Base-by-base conservation (phyloP, 2,329 filamentous ascomycete species). In the Passalora sequoiae region DNA sequence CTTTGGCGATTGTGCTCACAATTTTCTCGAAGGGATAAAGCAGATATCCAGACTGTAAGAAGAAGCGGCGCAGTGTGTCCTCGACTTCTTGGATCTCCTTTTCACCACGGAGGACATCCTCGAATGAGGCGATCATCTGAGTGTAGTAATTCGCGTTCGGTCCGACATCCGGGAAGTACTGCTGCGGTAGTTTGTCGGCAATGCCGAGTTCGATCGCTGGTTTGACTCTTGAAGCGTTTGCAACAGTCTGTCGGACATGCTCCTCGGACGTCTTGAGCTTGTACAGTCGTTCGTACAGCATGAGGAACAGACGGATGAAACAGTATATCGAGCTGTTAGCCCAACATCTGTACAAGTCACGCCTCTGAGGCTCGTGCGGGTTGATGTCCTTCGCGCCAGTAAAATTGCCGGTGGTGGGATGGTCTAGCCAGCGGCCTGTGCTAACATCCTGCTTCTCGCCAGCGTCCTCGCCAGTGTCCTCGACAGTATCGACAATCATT, bases 11-110 rank as follows among this genome's bases (percentile, higher is more conserved):
- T 1, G 84, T 84, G 60, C 81, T 82, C 40, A 97, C 78, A 21
- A 96, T 80, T 62, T 94, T 89, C 60, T 94, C 87, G 52, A 97
- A 82, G 4, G 87, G 89, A 70, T 97, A 98, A 28, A 97, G 70
- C 59, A 89, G 88, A 84, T 91, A 98, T 5, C 92, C 92, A 53
- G 81, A 85, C 61, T 84, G 83, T 45, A 97, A 75, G 63, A 96
- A 98, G 69, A 88, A 96, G 53, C 89, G 86, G 17, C 92, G 84
- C 44, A 98, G 74, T 4, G 89, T 84, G 59, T 97, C 89, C 65
- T 97, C 91, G 55, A 94, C 87, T 21, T 87, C 81, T 40, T 72
- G 75, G 66, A 89, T 82, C 40, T 97, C 92, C 27, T 89, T 74
- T 7, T 94, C 86, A 4, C 84, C 83, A 31, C 81, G 80, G 53